phyloP scores from a whole-genome alignment of 768 basidiomycete genomes.

The Pulveroboletus sp. region DNA sequence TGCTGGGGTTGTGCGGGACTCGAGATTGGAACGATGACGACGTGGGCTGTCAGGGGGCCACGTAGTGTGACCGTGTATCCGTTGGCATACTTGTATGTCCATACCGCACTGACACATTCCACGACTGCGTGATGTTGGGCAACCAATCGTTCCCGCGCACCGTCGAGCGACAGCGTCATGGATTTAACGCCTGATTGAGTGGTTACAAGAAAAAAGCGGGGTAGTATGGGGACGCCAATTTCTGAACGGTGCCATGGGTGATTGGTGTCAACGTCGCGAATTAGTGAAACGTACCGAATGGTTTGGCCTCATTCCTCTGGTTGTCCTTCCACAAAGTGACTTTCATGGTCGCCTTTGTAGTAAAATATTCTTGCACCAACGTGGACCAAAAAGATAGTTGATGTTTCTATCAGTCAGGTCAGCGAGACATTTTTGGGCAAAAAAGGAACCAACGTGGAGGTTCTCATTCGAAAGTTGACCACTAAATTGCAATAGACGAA shows the following conservation, averaged over 20 bases:
- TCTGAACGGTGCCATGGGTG: conserved; percentile 41
- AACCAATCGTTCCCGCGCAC: conserved; percentile 65
- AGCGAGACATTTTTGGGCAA: background rate
- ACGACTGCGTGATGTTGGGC: conserved; percentile 48
- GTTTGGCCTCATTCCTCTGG: conserved; percentile 72
- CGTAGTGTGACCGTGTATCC: conserved; percentile 76
- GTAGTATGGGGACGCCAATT: conserved; percentile 74
- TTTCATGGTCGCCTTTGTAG: conserved; percentile 66
- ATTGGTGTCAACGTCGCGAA: conserved; percentile 5
- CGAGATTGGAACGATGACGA: conserved; percentile 35
- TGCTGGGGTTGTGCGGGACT: conserved; percentile 21
- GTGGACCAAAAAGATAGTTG: conserved; percentile 64
- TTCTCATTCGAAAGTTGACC: conserved; percentile 55
- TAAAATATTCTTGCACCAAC: conserved; percentile 67
- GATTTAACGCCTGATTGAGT: conserved; percentile 81
- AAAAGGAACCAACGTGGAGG: conserved; percentile 35
- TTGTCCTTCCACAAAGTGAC: conserved; percentile 89
- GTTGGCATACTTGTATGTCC: conserved; percentile 79
- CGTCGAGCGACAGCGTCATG: conserved; percentile 76
- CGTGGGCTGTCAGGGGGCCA: conserved; percentile 68
- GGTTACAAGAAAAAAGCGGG: conserved; percentile 81
- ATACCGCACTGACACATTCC: conserved; percentile 69
- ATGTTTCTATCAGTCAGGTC: no score
- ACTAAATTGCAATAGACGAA: conserved; percentile 68
- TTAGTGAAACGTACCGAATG: conserved; percentile 57